Evolutionary conservation across 176 grass and related monocot species (phyloP).

Genomic region (Olyra latifolia): DNA sequence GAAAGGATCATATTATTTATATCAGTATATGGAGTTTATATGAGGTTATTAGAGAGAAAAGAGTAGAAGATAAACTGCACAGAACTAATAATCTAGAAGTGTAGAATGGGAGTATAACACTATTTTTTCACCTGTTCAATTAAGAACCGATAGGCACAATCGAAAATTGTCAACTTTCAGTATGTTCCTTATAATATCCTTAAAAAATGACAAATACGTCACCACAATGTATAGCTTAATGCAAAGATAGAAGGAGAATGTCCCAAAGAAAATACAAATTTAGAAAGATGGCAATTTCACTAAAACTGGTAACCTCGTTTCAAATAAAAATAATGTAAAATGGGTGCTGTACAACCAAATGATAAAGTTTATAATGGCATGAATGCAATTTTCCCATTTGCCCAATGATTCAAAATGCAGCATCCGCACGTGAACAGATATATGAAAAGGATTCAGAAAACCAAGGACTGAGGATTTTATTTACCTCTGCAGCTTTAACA

Average conservation of each 20-base stretch:
- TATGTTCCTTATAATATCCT: not conserved
- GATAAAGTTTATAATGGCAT: too few relatives aligned
- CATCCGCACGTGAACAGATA: not conserved
- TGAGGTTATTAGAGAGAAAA: too few relatives aligned
- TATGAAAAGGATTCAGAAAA: not conserved
- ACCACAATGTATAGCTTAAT: not conserved
- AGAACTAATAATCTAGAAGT: too few relatives aligned
- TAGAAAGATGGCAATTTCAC: too few relatives aligned
- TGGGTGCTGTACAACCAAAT: not conserved
- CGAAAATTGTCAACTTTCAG: not conserved
- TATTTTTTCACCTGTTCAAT: not conserved
- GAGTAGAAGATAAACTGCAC: too few relatives aligned
- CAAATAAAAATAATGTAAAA: not conserved
- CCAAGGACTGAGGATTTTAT: not conserved
- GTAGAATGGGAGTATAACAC: too few relatives aligned
- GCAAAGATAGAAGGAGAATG: slow-evolving; percentile 4
- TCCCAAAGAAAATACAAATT: too few relatives aligned
- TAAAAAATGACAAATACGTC: not conserved
- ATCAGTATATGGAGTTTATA: too few relatives aligned
- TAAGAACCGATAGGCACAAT: not conserved
- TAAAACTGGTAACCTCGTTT: not conserved
- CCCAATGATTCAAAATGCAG: too few relatives aligned
- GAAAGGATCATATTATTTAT: too few relatives aligned
- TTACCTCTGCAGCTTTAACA: slow-evolving; percentile 92
- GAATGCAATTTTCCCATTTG: too few relatives aligned